Evolutionary conservation across 2,329 filamentous ascomycete genomes (phyloP).

Genomic region (Aspergillus eucalypticola): DNA sequence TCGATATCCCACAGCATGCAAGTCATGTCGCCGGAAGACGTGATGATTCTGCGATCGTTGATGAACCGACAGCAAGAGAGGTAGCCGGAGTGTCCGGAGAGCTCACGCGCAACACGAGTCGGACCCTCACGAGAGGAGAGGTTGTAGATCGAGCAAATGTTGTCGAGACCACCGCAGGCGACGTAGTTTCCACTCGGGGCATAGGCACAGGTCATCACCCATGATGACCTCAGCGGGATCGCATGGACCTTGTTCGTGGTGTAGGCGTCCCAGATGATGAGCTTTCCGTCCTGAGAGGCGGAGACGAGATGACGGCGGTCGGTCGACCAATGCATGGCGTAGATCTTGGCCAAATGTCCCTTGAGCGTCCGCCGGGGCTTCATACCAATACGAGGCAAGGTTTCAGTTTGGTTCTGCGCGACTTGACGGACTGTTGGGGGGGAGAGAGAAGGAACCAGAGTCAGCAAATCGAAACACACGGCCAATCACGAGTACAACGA

Average conservation of each 20-base stretch:
- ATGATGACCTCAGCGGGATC: slow-evolving; percentile 93
- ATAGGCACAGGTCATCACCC: slow-evolving; percentile 99
- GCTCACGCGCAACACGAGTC: slow-evolving; percentile 89
- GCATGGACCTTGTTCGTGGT: slow-evolving; percentile 99
- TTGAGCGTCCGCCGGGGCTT: slow-evolving; percentile 96
- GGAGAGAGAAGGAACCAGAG: slow-evolving; percentile 1
- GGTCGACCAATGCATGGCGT: slow-evolving; percentile 99
- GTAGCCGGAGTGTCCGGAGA: slow-evolving; percentile 96
- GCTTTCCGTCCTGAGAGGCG: slow-evolving; percentile 96
- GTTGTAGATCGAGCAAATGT: slow-evolving; percentile 99
- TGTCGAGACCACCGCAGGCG: slow-evolving; percentile 96
- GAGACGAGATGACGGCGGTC: slow-evolving; percentile 96
- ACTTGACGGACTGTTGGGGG: slow-evolving; percentile 75
- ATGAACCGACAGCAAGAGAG: slow-evolving; percentile 98
- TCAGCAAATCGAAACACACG: slow-evolving; percentile 26
- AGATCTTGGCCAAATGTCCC: slow-evolving; percentile 98
- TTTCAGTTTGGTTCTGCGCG: slow-evolving; percentile 86
- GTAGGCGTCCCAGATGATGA: slow-evolving; percentile 99
- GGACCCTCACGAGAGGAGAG: slow-evolving; percentile 96
- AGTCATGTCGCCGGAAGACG: slow-evolving; percentile 98
- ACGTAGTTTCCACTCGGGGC: slow-evolving; percentile 98
- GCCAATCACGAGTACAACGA: not conserved
- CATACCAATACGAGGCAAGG: slow-evolving; percentile 92
- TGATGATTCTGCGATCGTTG: slow-evolving; percentile 96
- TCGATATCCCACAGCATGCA: slow-evolving; percentile 99